A percentile compares a stretch with the other conserved stretches of the same genome.
Evolutionary conservation across 345 rosid species (phyloP).

Genomic region (Eucalyptus virginea): DNA sequence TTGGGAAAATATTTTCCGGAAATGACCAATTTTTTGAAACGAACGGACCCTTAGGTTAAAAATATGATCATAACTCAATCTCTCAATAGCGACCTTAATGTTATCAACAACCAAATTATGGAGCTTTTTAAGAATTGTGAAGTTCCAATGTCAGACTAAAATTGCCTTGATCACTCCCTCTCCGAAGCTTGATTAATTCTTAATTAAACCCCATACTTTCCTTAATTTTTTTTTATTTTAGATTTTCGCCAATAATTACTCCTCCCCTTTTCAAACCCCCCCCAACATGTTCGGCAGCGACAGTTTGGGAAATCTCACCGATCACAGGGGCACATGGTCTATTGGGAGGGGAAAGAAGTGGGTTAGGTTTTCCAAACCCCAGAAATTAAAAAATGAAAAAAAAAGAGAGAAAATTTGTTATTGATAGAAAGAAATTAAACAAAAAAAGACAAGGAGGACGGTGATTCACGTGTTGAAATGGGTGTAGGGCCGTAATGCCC

Average conservation of each 20-base stretch:
- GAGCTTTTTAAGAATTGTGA: neutral
- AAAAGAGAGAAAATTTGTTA: neutral
- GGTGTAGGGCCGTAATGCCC: neutral
- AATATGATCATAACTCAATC: neutral
- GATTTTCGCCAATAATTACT: neutral
- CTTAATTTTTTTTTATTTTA: neutral
- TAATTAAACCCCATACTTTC: neutral
- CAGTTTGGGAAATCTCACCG: neutral
- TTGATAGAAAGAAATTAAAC: neutral
- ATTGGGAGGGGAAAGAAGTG: neutral
- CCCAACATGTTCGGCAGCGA: neutral
- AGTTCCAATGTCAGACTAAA: neutral
- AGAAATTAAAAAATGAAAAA: neutral
- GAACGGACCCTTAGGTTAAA: neutral
- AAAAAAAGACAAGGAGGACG: neutral
- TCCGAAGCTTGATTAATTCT: neutral
- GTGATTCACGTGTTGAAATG: neutral
- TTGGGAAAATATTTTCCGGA: too few relatives aligned
- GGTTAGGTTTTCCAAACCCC: neutral
- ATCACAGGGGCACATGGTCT: neutral
- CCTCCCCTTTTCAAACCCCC: neutral
- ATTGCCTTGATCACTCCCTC: neutral
- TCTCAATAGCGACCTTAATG: neutral
- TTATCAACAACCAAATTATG: neutral
- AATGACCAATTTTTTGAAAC: too few relatives aligned